These are phyloP conservation scores for Debaryomyces hansenii DNA, from an alignment of 805 yeast species.

Conservation along the genomic window DNA sequence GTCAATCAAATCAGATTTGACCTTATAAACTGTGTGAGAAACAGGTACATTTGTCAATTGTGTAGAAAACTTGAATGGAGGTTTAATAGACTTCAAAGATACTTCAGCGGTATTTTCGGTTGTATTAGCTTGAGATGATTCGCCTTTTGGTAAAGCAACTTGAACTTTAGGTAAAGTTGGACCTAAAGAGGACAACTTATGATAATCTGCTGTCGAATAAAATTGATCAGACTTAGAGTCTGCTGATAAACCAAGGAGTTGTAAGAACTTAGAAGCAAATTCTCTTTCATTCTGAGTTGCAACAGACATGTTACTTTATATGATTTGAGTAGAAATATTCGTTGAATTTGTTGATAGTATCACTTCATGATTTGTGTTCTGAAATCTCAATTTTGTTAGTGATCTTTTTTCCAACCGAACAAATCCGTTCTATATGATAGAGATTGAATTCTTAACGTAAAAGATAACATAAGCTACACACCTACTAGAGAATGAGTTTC, in stretches of 20 bases:
- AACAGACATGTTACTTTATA: conserved; percentile 5
- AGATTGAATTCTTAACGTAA: not conserved
- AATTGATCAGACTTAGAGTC: conserved; percentile 33
- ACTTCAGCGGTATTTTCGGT: conserved; percentile 19
- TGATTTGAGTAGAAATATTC: not conserved
- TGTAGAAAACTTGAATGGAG: conserved; percentile 60
- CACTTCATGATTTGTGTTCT: not conserved
- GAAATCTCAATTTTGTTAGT: not conserved
- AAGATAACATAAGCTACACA: too few species aligned
- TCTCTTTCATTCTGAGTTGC: conserved; percentile 32
- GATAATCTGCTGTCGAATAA: conserved; percentile 30
- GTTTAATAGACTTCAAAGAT: conserved; percentile 63
- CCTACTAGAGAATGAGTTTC: conserved; percentile 30
- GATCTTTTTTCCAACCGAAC: not conserved
- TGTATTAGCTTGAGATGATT: not conserved
- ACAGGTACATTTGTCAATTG: conserved; percentile 21
- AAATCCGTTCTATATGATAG: not conserved
- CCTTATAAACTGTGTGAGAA: conserved; percentile 33
- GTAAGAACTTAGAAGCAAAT: conserved; percentile 50
- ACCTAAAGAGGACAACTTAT: conserved; percentile 34
- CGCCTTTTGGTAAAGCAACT: conserved; percentile 26
- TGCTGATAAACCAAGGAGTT: conserved; percentile 47
- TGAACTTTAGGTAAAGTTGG: conserved; percentile 51
- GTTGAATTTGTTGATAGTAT: too few species aligned
- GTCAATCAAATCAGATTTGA: conserved; percentile 38